phyloP scores from a whole-genome alignment of 2,329 filamentous ascomycete genomes.

The Aspergillus sp. region DNA sequence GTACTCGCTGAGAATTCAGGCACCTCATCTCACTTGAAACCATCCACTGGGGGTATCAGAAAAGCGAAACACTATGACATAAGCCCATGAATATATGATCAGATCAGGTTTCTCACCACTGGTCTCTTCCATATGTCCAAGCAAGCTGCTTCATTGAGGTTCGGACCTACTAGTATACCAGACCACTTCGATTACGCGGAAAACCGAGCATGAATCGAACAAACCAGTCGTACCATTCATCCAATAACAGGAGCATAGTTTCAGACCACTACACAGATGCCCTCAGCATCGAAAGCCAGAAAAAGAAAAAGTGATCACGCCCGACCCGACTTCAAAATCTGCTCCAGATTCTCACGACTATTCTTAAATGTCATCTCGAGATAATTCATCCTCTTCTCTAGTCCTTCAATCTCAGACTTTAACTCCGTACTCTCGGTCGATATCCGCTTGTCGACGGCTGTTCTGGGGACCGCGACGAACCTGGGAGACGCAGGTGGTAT shows the following conservation, averaged over 20 bases:
- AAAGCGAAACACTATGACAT: no score
- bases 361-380: conserved; percentile 96
- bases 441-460: conserved; percentile 75
- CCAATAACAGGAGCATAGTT: neutral
- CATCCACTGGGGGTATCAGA: no score
- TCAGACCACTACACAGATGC: neutral
- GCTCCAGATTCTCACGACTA: conserved; percentile 86
- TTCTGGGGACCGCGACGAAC: conserved; percentile 81
- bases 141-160: neutral
- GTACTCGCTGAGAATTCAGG: no score
- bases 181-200: neutral
- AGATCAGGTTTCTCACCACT: no score
- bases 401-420: conserved; percentile 75
- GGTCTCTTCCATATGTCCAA: neutral
- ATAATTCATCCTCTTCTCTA: conserved; percentile 89
- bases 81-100: no score
- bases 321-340: conserved; percentile 70
- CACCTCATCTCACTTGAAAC: no score
- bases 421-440: conserved; percentile 73
- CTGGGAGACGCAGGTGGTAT: conserved; percentile 51
- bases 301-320: conserved; percentile 26
- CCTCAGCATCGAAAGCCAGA: neutral
- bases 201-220: neutral
- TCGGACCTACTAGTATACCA: neutral
- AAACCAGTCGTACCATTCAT: neutral